Evolutionary conservation across 768 basidiomycete genomes (phyloP).

Genomic region (Hygrocybe punicea): DNA sequence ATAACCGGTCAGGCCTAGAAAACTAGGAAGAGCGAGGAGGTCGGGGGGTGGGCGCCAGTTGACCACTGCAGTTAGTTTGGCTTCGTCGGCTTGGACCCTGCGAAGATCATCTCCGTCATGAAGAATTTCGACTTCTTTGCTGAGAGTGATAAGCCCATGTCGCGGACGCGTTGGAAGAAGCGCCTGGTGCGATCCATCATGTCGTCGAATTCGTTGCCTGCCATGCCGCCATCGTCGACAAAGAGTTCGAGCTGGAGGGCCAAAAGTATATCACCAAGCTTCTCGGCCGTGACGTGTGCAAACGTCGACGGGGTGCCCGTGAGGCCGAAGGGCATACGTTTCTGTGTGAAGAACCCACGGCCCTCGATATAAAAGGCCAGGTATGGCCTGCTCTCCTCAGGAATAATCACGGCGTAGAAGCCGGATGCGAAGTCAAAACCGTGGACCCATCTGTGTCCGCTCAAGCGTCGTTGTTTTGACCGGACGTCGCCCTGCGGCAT

Average conservation of each 20-base stretch:
- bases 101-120: slow-evolving; percentile 36
- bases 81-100: slow-evolving; percentile 34
- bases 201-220: slow-evolving; percentile 32
- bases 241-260: slow-evolving; percentile 30
- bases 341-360: too few species aligned
- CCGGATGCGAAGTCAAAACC: too few species aligned
- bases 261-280: slow-evolving; percentile 23
- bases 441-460: too few species aligned
- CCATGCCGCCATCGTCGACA: slow-evolving; percentile 39
- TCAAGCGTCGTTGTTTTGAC: too few species aligned
- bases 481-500: too few species aligned
- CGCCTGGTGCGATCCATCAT: slow-evolving; percentile 20
- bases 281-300: slow-evolving; percentile 11
- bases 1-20: slow-evolving; percentile 36
- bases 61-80: slow-evolving; percentile 39
- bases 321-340: too few species aligned
- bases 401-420: too few species aligned
- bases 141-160: slow-evolving; percentile 33
- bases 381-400: too few species aligned
- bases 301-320: too few species aligned
- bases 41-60: slow-evolving; percentile 31
- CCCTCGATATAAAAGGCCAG: too few species aligned
- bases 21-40: slow-evolving; percentile 27
- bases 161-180: slow-evolving; percentile 28
- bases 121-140: slow-evolving; percentile 36